Evolutionary conservation across 176 grass and related monocot genomes (phyloP).

Genomic region (Panicum miliaceum): DNA sequence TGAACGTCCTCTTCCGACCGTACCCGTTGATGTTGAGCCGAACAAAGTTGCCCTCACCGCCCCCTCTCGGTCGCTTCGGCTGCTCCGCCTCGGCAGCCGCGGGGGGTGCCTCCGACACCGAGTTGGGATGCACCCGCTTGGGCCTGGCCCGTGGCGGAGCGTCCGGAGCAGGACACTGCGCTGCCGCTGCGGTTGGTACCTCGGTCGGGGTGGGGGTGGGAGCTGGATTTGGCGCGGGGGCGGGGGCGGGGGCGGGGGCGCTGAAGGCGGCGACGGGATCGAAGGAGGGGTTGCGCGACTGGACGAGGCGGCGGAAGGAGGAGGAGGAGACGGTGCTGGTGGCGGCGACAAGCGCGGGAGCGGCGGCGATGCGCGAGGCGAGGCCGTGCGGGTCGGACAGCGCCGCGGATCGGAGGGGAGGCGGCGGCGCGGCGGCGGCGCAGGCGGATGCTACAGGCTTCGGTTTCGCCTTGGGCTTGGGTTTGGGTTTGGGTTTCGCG

Average conservation of each 20-base stretch:
- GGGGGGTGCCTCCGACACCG: slow-evolving; percentile 47
- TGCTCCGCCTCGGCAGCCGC: slow-evolving; percentile 27
- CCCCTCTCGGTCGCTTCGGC: slow-evolving; percentile 59
- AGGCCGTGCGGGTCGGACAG: slow-evolving; percentile 66
- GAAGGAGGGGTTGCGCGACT: slow-evolving; percentile 69
- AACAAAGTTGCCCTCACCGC: slow-evolving; percentile 80
- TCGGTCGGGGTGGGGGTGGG: slow-evolving; percentile 3
- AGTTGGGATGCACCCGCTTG: slow-evolving; percentile 80
- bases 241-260: neutral
- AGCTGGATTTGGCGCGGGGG: neutral
- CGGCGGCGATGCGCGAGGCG: slow-evolving; percentile 46
- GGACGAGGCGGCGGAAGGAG: slow-evolving; percentile 75
- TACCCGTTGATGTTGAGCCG: slow-evolving; percentile 91
- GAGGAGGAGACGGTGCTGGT: slow-evolving; percentile 33
- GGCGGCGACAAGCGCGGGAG: slow-evolving; percentile 10
- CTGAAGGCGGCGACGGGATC: slow-evolving; percentile 53
- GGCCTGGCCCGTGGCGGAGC: slow-evolving; percentile 48
- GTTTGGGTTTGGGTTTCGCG: slow-evolving; percentile 42
- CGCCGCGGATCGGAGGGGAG: slow-evolving; percentile 39
- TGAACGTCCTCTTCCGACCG: slow-evolving; percentile 68
- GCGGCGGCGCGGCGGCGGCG: slow-evolving; percentile 9
- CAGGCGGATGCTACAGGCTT: slow-evolving; percentile 9
- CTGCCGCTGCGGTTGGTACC: neutral
- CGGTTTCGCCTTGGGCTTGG: slow-evolving; percentile 44
- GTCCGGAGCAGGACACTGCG: neutral